phyloP scores from a whole-genome alignment of 495 filamentous ascomycete genomes.

The Aspergillus mulundensis region DNA sequence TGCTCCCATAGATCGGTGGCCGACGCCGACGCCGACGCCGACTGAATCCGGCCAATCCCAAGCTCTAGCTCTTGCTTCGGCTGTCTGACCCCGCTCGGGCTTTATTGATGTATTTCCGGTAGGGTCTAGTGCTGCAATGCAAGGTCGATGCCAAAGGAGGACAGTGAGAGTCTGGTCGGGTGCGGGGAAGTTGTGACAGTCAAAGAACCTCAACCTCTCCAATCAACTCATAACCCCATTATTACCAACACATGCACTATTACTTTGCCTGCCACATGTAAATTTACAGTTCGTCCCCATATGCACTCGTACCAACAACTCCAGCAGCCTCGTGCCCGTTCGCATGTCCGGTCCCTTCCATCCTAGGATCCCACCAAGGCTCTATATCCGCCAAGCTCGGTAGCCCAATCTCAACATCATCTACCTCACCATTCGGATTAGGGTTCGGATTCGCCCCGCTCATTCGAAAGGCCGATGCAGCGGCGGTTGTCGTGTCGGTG shows the following conservation, averaged over 20 bases:
- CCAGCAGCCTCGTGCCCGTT: not conserved
- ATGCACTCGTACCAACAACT: not conserved
- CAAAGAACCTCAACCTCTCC: not conserved
- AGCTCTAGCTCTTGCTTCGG: too few species aligned
- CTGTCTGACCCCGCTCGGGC: too few species aligned
- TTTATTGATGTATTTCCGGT: too few species aligned
- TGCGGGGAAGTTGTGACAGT: not conserved
- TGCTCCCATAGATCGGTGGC: too few species aligned
- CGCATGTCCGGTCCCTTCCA: not conserved
- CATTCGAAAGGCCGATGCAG: not conserved
- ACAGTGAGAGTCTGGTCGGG: too few species aligned
- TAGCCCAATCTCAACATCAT: conserved; percentile 24
- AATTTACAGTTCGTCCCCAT: not conserved
- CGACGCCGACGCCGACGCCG: too few species aligned
- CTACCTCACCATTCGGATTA: conserved; percentile 10
- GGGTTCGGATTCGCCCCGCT: conserved; percentile 13
- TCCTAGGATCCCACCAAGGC: conserved; percentile 37
- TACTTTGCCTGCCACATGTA: too few species aligned
- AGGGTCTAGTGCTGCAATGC: too few species aligned
- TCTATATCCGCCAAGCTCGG: conserved; percentile 37
- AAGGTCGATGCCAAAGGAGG: too few species aligned
- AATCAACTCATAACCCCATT: too few species aligned
- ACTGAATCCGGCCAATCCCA: too few species aligned
- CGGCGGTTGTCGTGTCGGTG: conserved; percentile 5
- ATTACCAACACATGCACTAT: not conserved